These are phyloP conservation scores for Monsonia emarginata DNA, from an alignment of 441 rosid genomes.

Conservation along the genomic window DNA sequence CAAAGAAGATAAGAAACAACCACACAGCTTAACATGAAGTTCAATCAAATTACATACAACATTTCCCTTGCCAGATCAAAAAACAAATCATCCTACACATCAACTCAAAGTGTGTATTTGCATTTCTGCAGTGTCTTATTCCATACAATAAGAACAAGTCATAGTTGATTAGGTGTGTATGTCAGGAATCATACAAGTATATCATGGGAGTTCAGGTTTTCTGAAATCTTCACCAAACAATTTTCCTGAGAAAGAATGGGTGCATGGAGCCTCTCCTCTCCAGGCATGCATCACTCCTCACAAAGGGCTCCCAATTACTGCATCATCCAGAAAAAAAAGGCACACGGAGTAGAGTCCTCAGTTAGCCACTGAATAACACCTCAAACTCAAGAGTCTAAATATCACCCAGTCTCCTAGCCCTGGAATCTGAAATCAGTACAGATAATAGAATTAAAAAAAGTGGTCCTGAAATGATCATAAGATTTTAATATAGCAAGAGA, in stretches of 20 bases:
- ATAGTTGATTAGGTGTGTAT: constrained; percentile 18
- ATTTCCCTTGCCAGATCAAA: neutral
- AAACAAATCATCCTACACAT: neutral
- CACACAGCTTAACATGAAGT: neutral
- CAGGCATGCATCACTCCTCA: constrained; percentile 17
- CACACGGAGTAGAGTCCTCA: constrained; percentile 18
- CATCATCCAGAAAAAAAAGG: constrained; percentile 25
- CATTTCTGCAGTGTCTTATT: constrained; percentile 19
- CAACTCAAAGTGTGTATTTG: constrained; percentile 14
- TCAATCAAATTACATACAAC: neutral
- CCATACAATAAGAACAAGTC: constrained; percentile 24
- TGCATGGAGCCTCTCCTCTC: constrained; percentile 11
- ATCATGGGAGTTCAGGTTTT: constrained; percentile 16
- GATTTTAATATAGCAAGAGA: neutral
- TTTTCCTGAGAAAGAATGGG: constrained; percentile 15
- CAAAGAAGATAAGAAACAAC: neutral
- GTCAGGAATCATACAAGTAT: constrained; percentile 19
- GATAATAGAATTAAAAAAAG: constrained; percentile 3
- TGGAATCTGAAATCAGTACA: constrained; percentile 32
- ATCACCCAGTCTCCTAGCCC: constrained; percentile 31
- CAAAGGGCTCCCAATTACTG: constrained; percentile 27
- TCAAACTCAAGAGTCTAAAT: constrained; percentile 17
- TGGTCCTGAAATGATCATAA: neutral
- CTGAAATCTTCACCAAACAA: constrained; percentile 16
- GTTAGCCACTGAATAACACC: constrained; percentile 20